Evolutionary conservation across 1,139 yeast species (phyloP).

Genomic region (Debaryomycetaceae sp.): DNA sequence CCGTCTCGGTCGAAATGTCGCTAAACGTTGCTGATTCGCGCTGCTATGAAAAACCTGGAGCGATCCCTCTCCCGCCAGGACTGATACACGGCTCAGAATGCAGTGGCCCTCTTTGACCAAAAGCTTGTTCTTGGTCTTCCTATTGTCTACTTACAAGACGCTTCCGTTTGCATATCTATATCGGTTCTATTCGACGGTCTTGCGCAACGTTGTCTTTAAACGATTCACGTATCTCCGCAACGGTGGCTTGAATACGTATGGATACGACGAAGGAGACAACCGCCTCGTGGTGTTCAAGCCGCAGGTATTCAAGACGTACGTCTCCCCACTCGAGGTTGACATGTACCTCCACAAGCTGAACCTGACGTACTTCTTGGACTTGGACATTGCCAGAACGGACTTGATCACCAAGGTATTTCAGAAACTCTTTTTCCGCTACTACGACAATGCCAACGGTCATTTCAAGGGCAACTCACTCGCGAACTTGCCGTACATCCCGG

Average conservation of each 20-base stretch:
- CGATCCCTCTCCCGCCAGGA: no score
- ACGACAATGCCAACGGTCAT: conserved; percentile 37
- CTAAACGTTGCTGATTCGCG: no score
- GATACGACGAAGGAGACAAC: conserved; percentile 15
- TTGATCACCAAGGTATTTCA: conserved; percentile 54
- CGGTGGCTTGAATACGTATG: conserved; percentile 32
- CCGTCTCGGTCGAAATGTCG: no score
- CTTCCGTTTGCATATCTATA: conserved; percentile 65
- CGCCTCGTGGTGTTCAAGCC: conserved; percentile 40
- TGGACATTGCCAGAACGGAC: conserved; percentile 75
- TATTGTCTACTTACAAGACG: conserved; percentile 46
- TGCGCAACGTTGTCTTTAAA: conserved; percentile 38
- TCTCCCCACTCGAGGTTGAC: conserved; percentile 79
- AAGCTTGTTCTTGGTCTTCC: conserved; percentile 7
- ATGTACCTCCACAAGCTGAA: conserved; percentile 84
- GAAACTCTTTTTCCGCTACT: conserved; percentile 38
- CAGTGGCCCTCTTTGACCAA: no score
- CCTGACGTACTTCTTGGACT: conserved; percentile 78
- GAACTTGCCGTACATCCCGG: conserved; percentile 68
- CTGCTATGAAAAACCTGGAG: no score
- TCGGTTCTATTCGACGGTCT: conserved; percentile 52
- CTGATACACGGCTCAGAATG: no score
- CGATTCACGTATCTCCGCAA: conserved; percentile 16
- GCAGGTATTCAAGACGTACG: conserved; percentile 47
- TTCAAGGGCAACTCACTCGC: conserved; percentile 17